phyloP scores from a whole-genome alignment of 352 stramenopile species.

The Pythium scleroteichum region DNA sequence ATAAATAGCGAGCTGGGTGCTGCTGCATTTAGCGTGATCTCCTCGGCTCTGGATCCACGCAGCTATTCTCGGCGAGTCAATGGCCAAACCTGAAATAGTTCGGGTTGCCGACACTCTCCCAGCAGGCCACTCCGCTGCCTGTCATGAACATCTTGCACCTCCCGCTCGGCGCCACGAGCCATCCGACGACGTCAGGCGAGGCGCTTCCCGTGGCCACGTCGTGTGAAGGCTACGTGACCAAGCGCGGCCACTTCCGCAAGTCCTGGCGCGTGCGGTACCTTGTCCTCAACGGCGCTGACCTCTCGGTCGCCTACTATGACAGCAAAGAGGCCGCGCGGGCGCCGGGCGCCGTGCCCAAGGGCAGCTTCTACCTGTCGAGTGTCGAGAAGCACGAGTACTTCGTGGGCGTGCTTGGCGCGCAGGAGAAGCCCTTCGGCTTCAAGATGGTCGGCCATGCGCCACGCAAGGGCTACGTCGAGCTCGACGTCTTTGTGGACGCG shows the following conservation, averaged over 20 bases:
- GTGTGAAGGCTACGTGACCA: constrained; percentile 86
- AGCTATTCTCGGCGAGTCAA: too few species aligned
- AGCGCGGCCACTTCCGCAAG: constrained; percentile 83
- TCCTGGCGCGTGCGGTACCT: constrained; percentile 83
- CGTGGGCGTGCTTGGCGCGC: constrained; percentile 59
- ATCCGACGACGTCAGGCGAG: constrained; percentile 11
- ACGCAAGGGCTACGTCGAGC: constrained; percentile 73
- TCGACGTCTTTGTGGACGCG: constrained; percentile 77
- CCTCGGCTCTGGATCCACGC: too few species aligned
- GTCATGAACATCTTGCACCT: constrained; percentile 69
- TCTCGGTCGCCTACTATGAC: constrained; percentile 76
- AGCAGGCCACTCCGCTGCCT: background rate
- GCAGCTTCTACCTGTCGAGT: constrained; percentile 74
- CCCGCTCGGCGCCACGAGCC: constrained; percentile 27
- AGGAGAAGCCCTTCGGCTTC: constrained; percentile 81
- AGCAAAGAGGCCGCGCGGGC: constrained; percentile 56
- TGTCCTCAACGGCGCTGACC: constrained; percentile 66
- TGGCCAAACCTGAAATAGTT: background rate
- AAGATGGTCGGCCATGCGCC: constrained; percentile 84
- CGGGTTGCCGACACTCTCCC: background rate
- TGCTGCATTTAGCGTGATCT: too few species aligned
- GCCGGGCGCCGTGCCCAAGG: constrained; percentile 41
- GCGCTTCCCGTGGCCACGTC: constrained; percentile 49
- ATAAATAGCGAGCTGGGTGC: too few species aligned
- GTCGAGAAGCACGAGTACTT: constrained; percentile 82